Evolutionary conservation across 2,329 filamentous ascomycete genomes (phyloP), one percentile per base, ranked within the genome.

Genomic region (Sporothrix mexicana): DNA sequence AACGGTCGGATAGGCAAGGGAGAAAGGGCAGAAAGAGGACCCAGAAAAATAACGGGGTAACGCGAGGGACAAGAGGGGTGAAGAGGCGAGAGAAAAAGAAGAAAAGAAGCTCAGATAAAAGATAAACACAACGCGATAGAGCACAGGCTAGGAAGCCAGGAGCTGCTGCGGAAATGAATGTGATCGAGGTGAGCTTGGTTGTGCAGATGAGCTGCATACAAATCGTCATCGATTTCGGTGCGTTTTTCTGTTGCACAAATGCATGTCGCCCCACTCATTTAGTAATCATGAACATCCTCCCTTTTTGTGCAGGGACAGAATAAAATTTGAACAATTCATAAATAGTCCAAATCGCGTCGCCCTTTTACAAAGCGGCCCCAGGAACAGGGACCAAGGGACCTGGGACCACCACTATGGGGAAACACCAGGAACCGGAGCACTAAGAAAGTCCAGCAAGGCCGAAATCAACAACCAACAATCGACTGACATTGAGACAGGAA

Each of bases 1-100:
- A 62, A 70, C 69, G 55, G 69, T 62, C 55, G 43, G 51, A 70
- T 25, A 70, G 55, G 69, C 55, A 70, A 70, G 69, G 69, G 55
- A 51, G 69, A 57, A 8, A 20, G 47, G 15, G 45, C 47, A 13
- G 5, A 41, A 59, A 41, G n/a, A 55, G 13, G 25, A 70, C 41
- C 17, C 17, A n/a, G 47, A 59, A 49, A 59, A 70, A 47, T 55
- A 55, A 69, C 43, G 55, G 45, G 43, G 55, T n/a, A 36, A 71
- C 17, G 66, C 47, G 49, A 69, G 66, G 51, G 59, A 13, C n/a
- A 23, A 49, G 41, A 20, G 41, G 9, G 17, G 8, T 15, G 15
- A 61, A 61, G 25, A 51, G 25, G 25, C 12, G 20, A 20, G 20
- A 53, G 25, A 23, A n/a, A n/a, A 55, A 8, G 23, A 41, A 30